Base-by-base conservation (phyloP, 805 yeast genomes). In the Yamadazyma sp. region DNA sequence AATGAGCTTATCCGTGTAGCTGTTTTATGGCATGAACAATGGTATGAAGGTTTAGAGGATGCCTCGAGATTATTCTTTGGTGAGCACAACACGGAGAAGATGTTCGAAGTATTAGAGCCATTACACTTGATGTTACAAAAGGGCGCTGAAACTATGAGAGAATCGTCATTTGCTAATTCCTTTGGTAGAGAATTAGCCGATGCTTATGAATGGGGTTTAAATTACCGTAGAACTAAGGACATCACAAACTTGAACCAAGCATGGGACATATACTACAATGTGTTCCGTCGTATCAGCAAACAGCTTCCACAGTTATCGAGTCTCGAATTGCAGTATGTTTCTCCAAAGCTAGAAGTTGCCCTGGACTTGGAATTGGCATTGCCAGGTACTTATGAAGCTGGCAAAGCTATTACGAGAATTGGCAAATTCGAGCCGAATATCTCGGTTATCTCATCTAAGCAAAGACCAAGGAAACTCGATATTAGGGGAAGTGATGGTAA, bases 21-120 rank as follows among this genome's bases (percentile, higher is more conserved):
- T 1, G 96, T 91, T 3, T 63, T 93, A 43, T 90, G 99, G 97
- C 95, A 89, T 53, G 99, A 93, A 54, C 83, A 84, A 56, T 93
- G 99, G 99, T 90, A 89, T 50, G 98, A 91, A 62, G 97, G 95
- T 2, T 70, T 93, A 21, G 99, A 93, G 57, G 96, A 93, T 65
- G 99, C 99, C 0, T 89, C 96, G 3, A 72, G 96, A 42, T 74
- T 85, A 36, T 93, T 83, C 66, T 91, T 89, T 60, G 96, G 95
- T 23, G 99, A 93, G 45, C 93, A 88, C 50, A 89, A 93, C 54
- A 84, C 91, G 9, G 96, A 89, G 38, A 89, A 87, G 59, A 93
- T 93, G 98, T 85, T 86, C 61, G 81, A 86, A 12, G 89, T 89
- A 1, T 62, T 93, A 35, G 95, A 87, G 46, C 97, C 97, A 2